Base-by-base conservation (phyloP, 331 rosid species). In the Erythrophleum ivorense region DNA sequence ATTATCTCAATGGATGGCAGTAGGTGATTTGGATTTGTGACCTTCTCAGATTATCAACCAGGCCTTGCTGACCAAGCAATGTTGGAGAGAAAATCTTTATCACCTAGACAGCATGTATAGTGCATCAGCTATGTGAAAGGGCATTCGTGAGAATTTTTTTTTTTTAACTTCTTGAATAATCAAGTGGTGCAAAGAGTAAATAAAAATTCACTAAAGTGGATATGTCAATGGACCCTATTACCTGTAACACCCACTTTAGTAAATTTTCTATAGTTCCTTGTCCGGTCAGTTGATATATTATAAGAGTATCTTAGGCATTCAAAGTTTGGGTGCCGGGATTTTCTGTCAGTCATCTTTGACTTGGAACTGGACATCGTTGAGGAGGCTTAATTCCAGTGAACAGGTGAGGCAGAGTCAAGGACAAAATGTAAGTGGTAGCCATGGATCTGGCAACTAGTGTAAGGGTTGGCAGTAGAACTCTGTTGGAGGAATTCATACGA, bases 1-100 rank as follows among this genome's bases (percentile, higher is more conserved):
- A 77, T 65, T 63, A 19, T 73, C 78, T 10, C 83, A 55, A 77
- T 53, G 19, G 21, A 53, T 18, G 21, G 59, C 24, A 16, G 59
- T 50, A 14, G 16, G 55, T 50, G 55, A 14, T 50, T 50, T 12
- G 55, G n/a, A 2, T 50, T 14, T 50, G 55, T 4, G 1, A 53
- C 3, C 10, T 53, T 15, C 59, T 16, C 59, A 53, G 19, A 16
- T 18, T 50, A 50, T n/a, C 5, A 50, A 50, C 55, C n/a, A 13
- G n/a, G 55, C 55, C 55, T 4, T 50, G 55, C 16, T 12, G 55
- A 14, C 55, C n/a, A 50, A 14, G n/a, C n/a, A 13, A 50, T 50
- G 15, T 53, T 49, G 54, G 54, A 49, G 54, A 24, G 29, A 24
- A 24, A 49, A 49, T 49, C 54, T 49, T 49, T 49, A 49, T 49